These are phyloP conservation scores for Paecilomyces sp. DNA, from an alignment of 2,329 filamentous ascomycete species.

Conservation along the genomic window DNA sequence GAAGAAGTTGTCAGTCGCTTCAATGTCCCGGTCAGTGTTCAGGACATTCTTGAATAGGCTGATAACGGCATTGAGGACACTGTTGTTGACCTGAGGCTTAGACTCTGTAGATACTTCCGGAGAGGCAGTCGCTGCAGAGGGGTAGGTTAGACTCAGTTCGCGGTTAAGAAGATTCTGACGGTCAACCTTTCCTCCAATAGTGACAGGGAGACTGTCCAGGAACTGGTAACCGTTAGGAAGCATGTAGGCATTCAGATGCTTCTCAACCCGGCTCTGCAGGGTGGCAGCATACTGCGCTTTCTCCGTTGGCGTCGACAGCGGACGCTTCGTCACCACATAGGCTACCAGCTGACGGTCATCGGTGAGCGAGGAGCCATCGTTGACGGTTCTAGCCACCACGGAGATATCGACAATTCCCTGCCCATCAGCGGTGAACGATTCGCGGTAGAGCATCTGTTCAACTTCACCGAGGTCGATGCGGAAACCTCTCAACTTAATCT, in stretches of 20 bases:
- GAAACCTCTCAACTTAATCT: conserved; percentile 14
- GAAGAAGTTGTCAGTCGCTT: conserved; percentile 8
- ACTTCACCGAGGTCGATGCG: conserved; percentile 41
- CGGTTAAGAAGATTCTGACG: conserved; percentile 7
- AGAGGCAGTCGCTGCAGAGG: not conserved
- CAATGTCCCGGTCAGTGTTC: conserved; percentile 5
- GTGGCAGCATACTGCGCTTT: not conserved
- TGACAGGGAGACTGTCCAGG: conserved; percentile 9
- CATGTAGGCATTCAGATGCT: conserved; percentile 11
- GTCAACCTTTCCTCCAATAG: conserved; percentile 11
- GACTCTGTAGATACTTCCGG: not conserved
- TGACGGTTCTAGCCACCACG: conserved; percentile 59
- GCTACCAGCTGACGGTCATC: conserved; percentile 11
- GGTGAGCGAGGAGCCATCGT: not conserved
- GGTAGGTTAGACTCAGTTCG: conserved; percentile 6
- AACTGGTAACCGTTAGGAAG: conserved; percentile 11
- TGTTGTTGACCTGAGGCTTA: not conserved
- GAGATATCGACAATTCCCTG: conserved; percentile 59
- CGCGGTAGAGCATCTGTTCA: conserved; percentile 35
- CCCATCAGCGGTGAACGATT: conserved; percentile 57
- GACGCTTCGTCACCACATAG: conserved; percentile 6
- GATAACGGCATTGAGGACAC: conserved; percentile 4
- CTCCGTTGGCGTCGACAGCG: not conserved
- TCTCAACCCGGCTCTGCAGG: not conserved
- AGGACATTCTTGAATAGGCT: conserved; percentile 7